Evolutionary conservation across 2,329 filamentous ascomycete genomes (phyloP), one percentile per base, ranked within the genome.

Genomic region (Ceratocystis lukuohia): DNA sequence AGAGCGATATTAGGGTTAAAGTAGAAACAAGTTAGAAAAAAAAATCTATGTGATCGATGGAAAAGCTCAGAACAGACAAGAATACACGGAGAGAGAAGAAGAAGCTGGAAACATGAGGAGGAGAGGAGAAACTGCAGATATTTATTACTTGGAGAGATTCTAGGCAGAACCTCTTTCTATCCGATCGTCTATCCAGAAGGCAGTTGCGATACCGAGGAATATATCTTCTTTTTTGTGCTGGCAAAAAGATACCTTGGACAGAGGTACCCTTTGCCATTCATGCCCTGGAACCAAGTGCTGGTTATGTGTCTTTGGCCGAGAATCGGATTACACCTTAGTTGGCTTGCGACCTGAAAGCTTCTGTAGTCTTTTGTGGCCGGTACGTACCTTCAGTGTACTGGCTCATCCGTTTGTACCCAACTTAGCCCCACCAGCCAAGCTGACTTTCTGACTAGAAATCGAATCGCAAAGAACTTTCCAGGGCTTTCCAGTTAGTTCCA

Each of bases 391-490:
- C 3, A 41, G 37, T 41, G 37, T 41, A 41, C 37, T 41, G 22
- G 56, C 53, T 30, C 56, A 33, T 33, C 37, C 59, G 44, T 67
- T 67, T 46, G 62, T 67, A 62, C 66, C 66, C 30, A 62, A 67
- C 53, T 61, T 44, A 65, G 62, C 62, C 66, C 62, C 62, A 61
- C 65, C 59, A 59, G 41, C 45, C 28, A 62, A 30, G 17, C 44
- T 33, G 44, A 46, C 37, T 50, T 67, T 64, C 45, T 56, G 64
- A 33, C 45, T 53, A 30, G 37, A 61, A 67, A 67, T 67, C 62
- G 66, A 67, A 67, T 67, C 62, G 53, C 22, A 50, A 20, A 67
- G 66, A 67, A 67, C n/a, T 53, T 67, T 67, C 66, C 62, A 67
- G 66, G 53, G 2, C 41, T 45, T 67, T 65, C 57, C 10, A 37